Base-by-base conservation (phyloP, 2,329 filamentous ascomycete species). In the Gaeumannomyces sp. region DNA sequence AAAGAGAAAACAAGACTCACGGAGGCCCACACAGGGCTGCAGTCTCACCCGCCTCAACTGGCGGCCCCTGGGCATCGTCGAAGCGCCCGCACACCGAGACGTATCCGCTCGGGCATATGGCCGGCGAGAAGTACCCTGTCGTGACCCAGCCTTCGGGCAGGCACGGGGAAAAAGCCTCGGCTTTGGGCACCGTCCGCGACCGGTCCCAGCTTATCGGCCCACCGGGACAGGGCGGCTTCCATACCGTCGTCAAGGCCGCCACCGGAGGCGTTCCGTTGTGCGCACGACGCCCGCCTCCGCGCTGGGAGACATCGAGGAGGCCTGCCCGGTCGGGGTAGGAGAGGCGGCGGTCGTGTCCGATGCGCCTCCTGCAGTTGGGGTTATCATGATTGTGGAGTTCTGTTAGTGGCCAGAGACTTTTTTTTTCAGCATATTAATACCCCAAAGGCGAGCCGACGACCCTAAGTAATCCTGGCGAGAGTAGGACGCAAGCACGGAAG, bases 21-120 rank as follows among this genome's bases (percentile, higher is more conserved):
- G 60, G 61, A 25, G 71, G 71, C 53, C 72, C 71, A 56, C 71
- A 76, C 61, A 74, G 73, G 13, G 69, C 71, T 7, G 71, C 74
- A 1, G 71, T 76, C 66, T 76, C 75, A 5, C 71, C 72, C 0
- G 68, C 72, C 66, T 76, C 72, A 33, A 65, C 64, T 6, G 71
- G 70, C 35, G 71, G 67, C 11, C 69, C 71, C 38, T 71, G 69
- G 3, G 13, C n/a, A 10, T 7, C 29, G 28, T 70, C 69, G 60
- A 57, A 63, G 1, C 73, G 75, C 57, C 63, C 67, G 28, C 71
- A 69, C 3, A 73, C 74, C 25, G 72, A 71, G 28, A 65, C 66
- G 66, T 76, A 76, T 4, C 74, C 74, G 35, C 66, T 68, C 0
- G 75, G 75, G 61, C 75, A 77, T 60, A 76, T 73, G 38, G 73